Base-by-base conservation (phyloP, 148 eudicot species). In the Chenopodium suecicum region DNA sequence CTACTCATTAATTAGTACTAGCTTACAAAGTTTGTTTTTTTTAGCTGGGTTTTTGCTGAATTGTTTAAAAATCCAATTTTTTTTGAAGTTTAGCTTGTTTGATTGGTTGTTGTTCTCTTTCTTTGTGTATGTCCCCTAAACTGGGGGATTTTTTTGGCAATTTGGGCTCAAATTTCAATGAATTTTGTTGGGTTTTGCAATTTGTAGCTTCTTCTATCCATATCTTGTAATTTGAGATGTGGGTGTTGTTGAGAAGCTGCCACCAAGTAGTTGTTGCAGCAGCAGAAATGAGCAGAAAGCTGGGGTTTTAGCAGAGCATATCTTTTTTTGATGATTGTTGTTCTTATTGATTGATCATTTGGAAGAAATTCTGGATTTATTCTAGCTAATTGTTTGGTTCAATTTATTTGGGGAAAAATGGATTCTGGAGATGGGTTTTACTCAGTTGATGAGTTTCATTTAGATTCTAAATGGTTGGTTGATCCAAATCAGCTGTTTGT, bases 401-500 rank as follows among this genome's bases (percentile, higher is more conserved):
- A 68, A 78, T 70, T 75, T 80, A 76, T 60, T 78, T 22, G 66
- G 44, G n/a, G 60, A 27, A 20, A 76, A 29, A 84, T 87, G 89
- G 89, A 80, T 63, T 74, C 80, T 83, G 89, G 87, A 73, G 83
- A 80, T 80, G 52, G 82, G 77, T 85, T 83, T 83, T 46, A 74
- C 65, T 78, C 87, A 81, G 78, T 85, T 70, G 86, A 85, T 70
- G 87, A 85, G 76, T 87, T 85, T 67, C 71, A 69, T 70, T 74
- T 87, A 82, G 89, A 87, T 87, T 85, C 82, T 29, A 87, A 83
- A 75, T 83, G 84, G 84, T 70, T 85, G 84, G 81, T 87, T 85
- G 89, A 87, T 87, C 89, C 89, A 84, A 85, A 81, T 80, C 88
- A 85, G 44, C 86, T 87, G 41, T 85, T 87, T 80, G 88, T 87